A percentile compares a stretch with the other conserved stretches of the same genome.
Conservation (phyloP, 805 yeast genomes). For the Priceomyces melissophilus region DNA sequence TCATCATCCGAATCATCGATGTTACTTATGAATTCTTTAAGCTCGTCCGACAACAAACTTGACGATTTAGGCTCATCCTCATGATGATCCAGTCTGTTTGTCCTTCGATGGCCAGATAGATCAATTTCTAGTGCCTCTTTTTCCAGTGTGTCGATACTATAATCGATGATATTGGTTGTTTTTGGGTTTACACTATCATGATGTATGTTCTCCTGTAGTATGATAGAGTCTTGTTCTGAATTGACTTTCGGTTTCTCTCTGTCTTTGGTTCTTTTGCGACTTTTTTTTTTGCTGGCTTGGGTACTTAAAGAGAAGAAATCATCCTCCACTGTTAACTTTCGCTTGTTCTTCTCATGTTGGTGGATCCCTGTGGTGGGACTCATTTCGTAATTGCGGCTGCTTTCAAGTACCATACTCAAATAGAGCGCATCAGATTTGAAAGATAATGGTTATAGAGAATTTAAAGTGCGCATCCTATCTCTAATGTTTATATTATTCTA, state of each 20-base stretch:
- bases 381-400: too few species aligned
- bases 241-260: slow-evolving; percentile 7
- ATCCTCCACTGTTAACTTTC: slow-evolving; percentile 16
- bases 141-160: not conserved
- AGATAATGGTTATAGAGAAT: too few species aligned
- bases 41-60: slow-evolving; percentile 1
- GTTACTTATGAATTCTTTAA: slow-evolving; percentile 2
- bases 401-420: too few species aligned
- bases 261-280: not conserved
- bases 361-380: too few species aligned
- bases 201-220: too few species aligned
- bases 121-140: not conserved
- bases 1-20: slow-evolving; percentile 7
- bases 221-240: too few species aligned
- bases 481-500: too few species aligned
- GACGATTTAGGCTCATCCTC: not conserved
- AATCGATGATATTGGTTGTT: not conserved
- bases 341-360: slow-evolving; percentile 1
- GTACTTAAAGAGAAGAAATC: slow-evolving; percentile 27
- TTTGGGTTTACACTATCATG: too few species aligned
- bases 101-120: not conserved
- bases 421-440: too few species aligned
- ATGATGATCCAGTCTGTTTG: not conserved
- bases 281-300: slow-evolving; percentile 9
- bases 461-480: too few species aligned